These are phyloP conservation scores for Lagenidium sp. DNA, from an alignment of 352 stramenopile species.

Conservation along the genomic window DNA sequence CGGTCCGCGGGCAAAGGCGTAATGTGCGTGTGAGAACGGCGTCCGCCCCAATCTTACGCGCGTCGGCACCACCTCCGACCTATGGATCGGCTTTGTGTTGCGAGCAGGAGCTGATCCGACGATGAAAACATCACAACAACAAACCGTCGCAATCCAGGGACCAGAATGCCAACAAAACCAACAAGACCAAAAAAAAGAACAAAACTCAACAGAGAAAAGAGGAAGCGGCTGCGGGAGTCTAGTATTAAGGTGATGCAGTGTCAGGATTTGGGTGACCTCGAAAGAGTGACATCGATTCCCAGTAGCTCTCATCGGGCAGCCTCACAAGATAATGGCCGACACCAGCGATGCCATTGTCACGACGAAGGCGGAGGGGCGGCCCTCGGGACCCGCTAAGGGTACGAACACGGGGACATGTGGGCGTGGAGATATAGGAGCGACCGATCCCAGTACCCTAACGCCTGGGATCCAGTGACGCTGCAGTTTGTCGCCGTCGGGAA, in stretches of 20 bases:
- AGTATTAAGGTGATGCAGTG: background rate
- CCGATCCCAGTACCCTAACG: too few relatives aligned
- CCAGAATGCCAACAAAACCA: background rate
- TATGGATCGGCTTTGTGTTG: too few relatives aligned
- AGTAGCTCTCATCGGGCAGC: background rate
- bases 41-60: too few relatives aligned
- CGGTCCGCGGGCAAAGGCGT: too few relatives aligned
- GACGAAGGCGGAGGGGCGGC: too few relatives aligned
- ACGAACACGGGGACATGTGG: background rate
- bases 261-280: background rate
- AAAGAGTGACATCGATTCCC: conserved; percentile 1
- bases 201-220: conserved; percentile 5
- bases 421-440: background rate
- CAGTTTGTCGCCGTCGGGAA: conserved; percentile 78
- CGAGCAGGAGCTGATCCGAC: too few relatives aligned
- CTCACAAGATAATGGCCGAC: background rate
- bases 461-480: conserved; percentile 51
- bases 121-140: too few relatives aligned
- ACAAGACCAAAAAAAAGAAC: conserved; percentile 11
- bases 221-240: background rate
- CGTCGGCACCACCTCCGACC: too few relatives aligned
- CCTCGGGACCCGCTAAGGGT: too few relatives aligned
- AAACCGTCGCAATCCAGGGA: conserved; percentile 1
- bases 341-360: too few relatives aligned
- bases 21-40: too few relatives aligned